These are phyloP conservation scores for Podospora pseudopauciseta DNA, from an alignment of 495 filamentous ascomycete species.

Conservation along the genomic window DNA sequence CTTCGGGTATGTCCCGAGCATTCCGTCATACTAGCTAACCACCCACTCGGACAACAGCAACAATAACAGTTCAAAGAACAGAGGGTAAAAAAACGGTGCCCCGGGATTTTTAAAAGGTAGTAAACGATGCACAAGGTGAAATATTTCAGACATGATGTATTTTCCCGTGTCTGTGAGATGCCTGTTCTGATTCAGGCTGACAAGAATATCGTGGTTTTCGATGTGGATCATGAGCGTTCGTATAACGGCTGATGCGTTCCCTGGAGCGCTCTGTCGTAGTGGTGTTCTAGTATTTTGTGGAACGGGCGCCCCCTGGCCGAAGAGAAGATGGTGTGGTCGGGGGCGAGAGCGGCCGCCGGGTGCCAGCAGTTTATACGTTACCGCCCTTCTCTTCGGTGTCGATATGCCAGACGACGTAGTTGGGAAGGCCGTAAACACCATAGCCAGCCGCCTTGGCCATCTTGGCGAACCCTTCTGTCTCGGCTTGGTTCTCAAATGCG, in stretches of 20 bases:
- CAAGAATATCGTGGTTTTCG: neutral
- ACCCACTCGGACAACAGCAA: neutral
- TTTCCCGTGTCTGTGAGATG: neutral
- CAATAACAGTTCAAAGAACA: neutral
- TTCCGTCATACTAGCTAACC: neutral
- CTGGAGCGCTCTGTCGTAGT: constrained; percentile 6
- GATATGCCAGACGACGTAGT: constrained; percentile 98
- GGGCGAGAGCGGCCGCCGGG: neutral
- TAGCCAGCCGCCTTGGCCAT: constrained; percentile 99
- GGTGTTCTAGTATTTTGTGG: neutral
- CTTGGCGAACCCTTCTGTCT: constrained; percentile 96
- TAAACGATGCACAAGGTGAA: neutral
- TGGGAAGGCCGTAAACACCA: constrained; percentile 85
- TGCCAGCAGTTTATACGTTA: constrained; percentile 49
- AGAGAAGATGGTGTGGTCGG: constrained; percentile 6
- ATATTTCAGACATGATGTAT: neutral
- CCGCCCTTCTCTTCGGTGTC: constrained; percentile 97
- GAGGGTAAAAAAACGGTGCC: neutral
- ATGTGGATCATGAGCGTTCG: constrained; percentile 7
- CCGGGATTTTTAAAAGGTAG: neutral
- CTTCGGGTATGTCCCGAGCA: neutral
- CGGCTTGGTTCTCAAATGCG: constrained; percentile 97
- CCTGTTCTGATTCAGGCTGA: neutral
- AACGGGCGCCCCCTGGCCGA: neutral
- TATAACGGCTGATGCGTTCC: constrained; percentile 9